Conservation (phyloP, 768 basidiomycete species). For the Amanita inopinata region DNA sequence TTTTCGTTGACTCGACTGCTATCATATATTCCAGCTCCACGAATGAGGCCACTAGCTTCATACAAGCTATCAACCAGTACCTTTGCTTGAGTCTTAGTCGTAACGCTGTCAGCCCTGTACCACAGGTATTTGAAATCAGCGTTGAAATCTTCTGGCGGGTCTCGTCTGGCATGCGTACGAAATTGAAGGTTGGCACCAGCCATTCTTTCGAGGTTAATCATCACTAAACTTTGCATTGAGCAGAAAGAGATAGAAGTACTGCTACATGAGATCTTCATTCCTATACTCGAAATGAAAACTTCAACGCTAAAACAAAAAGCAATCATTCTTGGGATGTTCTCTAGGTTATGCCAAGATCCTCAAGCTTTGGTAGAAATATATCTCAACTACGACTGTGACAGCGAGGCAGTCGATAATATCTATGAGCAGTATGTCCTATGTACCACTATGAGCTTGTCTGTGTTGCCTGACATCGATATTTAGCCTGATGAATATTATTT, state of each 20-base stretch:
- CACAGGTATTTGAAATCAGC: conserved; percentile 94
- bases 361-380: conserved; percentile 97
- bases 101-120: conserved; percentile 91
- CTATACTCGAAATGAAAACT: conserved; percentile 96
- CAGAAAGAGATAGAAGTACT: conserved; percentile 99
- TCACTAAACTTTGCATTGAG: conserved; percentile 6
- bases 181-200: conserved; percentile 69
- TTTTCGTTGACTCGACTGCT: conserved; percentile 84
- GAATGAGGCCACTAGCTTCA: conserved; percentile 79
- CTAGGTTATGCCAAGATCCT: conserved; percentile 86
- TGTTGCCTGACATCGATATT: conserved; percentile 6
- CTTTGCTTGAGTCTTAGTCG: conserved; percentile 87
- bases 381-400: conserved; percentile 98
- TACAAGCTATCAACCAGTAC: conserved; percentile 94
- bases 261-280: conserved; percentile 97
- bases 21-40: conserved; percentile 88
- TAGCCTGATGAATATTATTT: conserved; percentile 91
- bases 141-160: conserved; percentile 99
- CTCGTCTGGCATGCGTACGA: conserved; percentile 86
- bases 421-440: conserved; percentile 78
- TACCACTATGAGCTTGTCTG: too few species aligned
- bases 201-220: conserved; percentile 8
- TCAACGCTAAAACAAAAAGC: conserved; percentile 94
- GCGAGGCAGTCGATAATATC: conserved; percentile 90
- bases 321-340: conserved; percentile 81